Evolutionary conservation across 139 green algal genomes (phyloP), one percentile per base, ranked within the genome.

Genomic region (Auxenochlorella pyrenoidosa): DNA sequence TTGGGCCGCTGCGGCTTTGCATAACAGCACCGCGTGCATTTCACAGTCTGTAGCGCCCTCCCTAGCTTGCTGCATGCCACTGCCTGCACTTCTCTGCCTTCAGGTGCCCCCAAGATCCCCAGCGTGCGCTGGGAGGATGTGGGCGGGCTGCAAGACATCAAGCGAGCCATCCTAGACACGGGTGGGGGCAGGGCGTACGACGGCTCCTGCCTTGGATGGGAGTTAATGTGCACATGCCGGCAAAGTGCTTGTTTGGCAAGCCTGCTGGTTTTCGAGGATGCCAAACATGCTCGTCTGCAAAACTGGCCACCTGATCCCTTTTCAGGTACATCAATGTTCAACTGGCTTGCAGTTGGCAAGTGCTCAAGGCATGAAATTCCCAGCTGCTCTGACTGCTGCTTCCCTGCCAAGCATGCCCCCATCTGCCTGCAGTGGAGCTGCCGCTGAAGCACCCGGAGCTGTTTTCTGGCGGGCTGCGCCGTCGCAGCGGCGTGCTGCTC

Each of bases 111-210:
- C 41, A 86, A 84, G n/a, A 89, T 89, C 72, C 87, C 97, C 16
- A 90, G 97, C 85, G 97, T 99, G 54, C 81, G 79, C 34, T 99
- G 97, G 97, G 94, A 97, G 38, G 97, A 99, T 88, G 95, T 99
- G 16, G 97, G 97, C 1, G 97, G 97, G 0, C 90, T 99, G 79
- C 94, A 96, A 68, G 93, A 96, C 36, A 94, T 95, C 58, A 98
- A 98, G 91, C 41, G 78, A n/a, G 87, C 92, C n/a, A 96, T 98
- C 66, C 90, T 98, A 40, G 97, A 99, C 89, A 99, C 97, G 0
- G 66, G 79, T 66, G 44, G 85, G 60, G 32, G 85, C 3, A 28
- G 54, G 34, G 0, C 19, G 75, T 8, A 13, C 0, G 34, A 32
- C 2, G 66, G 66, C 32, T 3, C 32, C 21, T 22, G 0, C 10